Conservation (phyloP, 768 basidiomycete genomes). For the Suillus clintonianus region DNA sequence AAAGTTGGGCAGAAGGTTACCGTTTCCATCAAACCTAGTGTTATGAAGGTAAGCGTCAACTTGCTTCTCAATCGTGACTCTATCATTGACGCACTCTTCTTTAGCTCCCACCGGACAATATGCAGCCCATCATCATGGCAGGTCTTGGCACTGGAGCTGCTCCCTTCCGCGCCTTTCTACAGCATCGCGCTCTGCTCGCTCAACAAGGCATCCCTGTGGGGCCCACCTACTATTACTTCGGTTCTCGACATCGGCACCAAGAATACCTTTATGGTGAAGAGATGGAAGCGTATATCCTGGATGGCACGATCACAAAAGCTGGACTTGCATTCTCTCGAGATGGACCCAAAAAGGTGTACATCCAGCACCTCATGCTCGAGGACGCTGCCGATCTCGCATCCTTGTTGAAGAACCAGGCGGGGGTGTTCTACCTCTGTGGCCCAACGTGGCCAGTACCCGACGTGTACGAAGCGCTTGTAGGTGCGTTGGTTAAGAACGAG, state of each 20-base stretch:
- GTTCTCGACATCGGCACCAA: constrained; percentile 90
- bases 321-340: constrained; percentile 98
- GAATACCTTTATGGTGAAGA: constrained; percentile 98
- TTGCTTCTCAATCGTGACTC: background rate
- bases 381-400: constrained; percentile 77
- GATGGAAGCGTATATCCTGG: constrained; percentile 90
- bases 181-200: constrained; percentile 85
- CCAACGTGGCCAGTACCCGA: constrained; percentile 99
- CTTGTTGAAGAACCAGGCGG: constrained; percentile 71
- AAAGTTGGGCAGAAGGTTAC: constrained; percentile 90
- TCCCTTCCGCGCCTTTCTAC: constrained; percentile 98
- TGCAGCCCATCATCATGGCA: constrained; percentile 96
- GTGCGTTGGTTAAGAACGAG: constrained; percentile 73
- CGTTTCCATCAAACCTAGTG: constrained; percentile 97
- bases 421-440: constrained; percentile 95
- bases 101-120: constrained; percentile 80
- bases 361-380: constrained; percentile 97
- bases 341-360: constrained; percentile 90
- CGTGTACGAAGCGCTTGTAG: constrained; percentile 90
- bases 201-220: constrained; percentile 80
- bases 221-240: constrained; percentile 97
- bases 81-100: constrained; percentile 11
- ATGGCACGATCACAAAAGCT: constrained; percentile 82
- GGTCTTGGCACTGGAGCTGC: constrained; percentile 98
- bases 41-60: constrained; percentile 81